phyloP scores from a whole-genome alignment of 2,329 filamentous ascomycete genomes.

The Scedosporium dehoogii region DNA sequence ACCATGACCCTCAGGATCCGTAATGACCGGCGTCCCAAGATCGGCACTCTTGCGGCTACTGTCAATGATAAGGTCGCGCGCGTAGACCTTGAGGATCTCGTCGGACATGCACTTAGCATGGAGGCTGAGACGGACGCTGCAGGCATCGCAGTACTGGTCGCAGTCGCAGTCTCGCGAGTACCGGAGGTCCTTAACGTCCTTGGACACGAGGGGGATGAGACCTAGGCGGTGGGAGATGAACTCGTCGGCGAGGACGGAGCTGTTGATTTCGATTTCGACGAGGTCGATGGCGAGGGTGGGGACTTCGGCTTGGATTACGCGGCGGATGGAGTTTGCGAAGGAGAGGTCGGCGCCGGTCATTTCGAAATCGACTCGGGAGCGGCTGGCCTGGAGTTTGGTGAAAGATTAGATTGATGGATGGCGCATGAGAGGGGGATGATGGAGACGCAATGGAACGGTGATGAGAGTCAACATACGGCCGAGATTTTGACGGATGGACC shows the following conservation, averaged over 20 bases:
- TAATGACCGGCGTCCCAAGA: conserved; percentile 74
- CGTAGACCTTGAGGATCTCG: conserved; percentile 89
- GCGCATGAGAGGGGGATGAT: not conserved
- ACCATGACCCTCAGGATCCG: conserved; percentile 71
- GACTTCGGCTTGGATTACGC: conserved; percentile 86
- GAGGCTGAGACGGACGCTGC: conserved; percentile 74
- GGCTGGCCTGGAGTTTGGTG: conserved; percentile 53
- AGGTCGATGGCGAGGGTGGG: conserved; percentile 92
- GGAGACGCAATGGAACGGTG: not conserved
- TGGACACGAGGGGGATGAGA: conserved; percentile 77
- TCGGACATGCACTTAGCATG: conserved; percentile 79
- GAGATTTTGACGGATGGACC: conserved; percentile 51
- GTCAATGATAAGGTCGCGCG: conserved; percentile 71
- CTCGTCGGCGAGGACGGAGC: conserved; percentile 91
- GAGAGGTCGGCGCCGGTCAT: conserved; percentile 81
- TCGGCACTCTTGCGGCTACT: conserved; percentile 60
- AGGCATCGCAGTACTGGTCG: conserved; percentile 88
- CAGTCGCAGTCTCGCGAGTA: conserved; percentile 95
- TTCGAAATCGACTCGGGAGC: conserved; percentile 79
- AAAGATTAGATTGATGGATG: not conserved
- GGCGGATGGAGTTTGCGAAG: conserved; percentile 86
- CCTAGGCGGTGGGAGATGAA: conserved; percentile 90
- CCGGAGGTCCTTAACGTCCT: conserved; percentile 70
- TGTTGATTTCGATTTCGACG: conserved; percentile 87
- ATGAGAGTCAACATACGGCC: conserved; percentile 31